phyloP scores from a whole-genome alignment of 2,329 filamentous ascomycete species.

The Neonectria ditissima region DNA sequence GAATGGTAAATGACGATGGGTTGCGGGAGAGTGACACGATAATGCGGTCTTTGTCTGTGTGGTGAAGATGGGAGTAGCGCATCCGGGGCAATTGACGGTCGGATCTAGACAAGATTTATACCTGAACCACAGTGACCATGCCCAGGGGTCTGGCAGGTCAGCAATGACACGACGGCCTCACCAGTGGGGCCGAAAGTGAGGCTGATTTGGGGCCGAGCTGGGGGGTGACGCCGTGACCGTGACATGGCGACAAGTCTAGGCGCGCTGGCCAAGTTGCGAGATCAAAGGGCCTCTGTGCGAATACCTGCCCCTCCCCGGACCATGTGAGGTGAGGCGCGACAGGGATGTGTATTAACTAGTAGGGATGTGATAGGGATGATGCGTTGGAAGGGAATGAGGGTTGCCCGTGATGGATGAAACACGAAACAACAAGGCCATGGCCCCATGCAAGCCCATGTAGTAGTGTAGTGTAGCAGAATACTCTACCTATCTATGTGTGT shows the following conservation, averaged over 20 bases:
- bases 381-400: slow-evolving; percentile 1
- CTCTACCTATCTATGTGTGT: slow-evolving; percentile 27
- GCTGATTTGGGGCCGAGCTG: slow-evolving; percentile 28
- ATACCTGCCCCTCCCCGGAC: not conserved
- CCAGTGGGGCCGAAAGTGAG: slow-evolving; percentile 39
- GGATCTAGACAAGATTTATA: slow-evolving; percentile 40
- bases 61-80: slow-evolving; percentile 11
- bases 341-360: not conserved
- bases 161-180: slow-evolving; percentile 35
- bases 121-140: slow-evolving; percentile 18
- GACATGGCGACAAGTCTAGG: not conserved
- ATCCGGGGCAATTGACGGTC: not conserved
- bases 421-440: slow-evolving; percentile 41
- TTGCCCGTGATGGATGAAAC: slow-evolving; percentile 35
- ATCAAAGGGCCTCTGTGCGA: not conserved
- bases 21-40: not conserved
- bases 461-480: not conserved
- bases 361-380: not conserved
- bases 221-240: not conserved
- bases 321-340: not conserved
- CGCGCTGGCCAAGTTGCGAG: not conserved
- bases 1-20: not conserved
- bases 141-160: slow-evolving; percentile 26
- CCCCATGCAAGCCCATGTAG: slow-evolving; percentile 30
- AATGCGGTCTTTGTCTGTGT: not conserved